Evolutionary conservation across 1,284 basidiomycete species (phyloP).

Genomic region (Athelia sp.): DNA sequence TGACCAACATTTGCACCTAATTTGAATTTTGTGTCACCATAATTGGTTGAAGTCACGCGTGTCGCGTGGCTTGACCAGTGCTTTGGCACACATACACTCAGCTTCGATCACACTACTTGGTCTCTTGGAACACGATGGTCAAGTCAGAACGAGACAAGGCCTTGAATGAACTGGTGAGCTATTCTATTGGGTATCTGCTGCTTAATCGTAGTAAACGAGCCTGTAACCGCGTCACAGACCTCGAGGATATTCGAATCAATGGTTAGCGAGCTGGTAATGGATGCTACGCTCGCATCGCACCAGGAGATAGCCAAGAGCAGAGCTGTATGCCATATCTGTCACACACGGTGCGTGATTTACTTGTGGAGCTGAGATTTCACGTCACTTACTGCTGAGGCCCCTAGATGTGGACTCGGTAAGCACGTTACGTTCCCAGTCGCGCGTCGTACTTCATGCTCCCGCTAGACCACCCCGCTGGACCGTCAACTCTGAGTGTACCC

Average conservation of each 20-base stretch:
- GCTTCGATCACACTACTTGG: background rate
- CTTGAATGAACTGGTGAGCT: conserved; percentile 47
- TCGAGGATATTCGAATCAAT: conserved; percentile 63
- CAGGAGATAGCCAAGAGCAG: conserved; percentile 59
- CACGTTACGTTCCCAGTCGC: conserved; percentile 7
- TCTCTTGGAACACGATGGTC: conserved; percentile 1
- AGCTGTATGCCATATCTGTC: conserved; percentile 58
- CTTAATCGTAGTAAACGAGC: background rate
- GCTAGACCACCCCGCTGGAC: conserved; percentile 20
- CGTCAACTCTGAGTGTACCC: conserved; percentile 19
- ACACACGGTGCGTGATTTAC: conserved; percentile 50
- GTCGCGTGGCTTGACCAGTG: background rate
- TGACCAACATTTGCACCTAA: background rate
- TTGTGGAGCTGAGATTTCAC: conserved; percentile 3
- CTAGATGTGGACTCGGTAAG: conserved; percentile 23
- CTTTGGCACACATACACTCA: background rate
- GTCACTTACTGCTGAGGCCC: conserved; percentile 1
- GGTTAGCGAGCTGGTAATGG: conserved; percentile 74
- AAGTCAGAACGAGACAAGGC: conserved; percentile 64
- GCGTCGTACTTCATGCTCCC: conserved; percentile 9
- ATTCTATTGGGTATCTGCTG: background rate
- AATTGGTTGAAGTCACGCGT: background rate
- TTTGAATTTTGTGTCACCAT: no score
- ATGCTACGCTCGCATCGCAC: conserved; percentile 67
- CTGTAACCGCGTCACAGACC: conserved; percentile 35